Conservation (phyloP, 2,329 filamentous ascomycete genomes). For the Colletotrichum eleusines region DNA sequence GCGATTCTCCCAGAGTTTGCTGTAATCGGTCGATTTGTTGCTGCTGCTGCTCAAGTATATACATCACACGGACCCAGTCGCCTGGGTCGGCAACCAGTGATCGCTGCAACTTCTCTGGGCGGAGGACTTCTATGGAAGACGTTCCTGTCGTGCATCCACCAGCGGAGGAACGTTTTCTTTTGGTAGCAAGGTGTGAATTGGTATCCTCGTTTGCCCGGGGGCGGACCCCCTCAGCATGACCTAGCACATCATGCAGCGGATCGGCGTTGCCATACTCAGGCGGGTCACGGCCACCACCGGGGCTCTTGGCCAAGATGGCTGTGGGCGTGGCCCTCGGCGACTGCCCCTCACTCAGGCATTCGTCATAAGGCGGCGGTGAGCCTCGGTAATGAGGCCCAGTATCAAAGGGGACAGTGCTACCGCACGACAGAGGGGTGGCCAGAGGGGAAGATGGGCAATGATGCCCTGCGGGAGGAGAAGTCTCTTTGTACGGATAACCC, state of each 20-base stretch:
- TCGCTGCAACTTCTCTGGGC: not conserved
- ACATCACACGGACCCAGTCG: not conserved
- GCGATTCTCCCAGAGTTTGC: not conserved
- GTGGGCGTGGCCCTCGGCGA: too few relatives aligned
- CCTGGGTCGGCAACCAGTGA: not conserved
- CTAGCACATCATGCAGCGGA: not conserved
- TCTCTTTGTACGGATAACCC: too few relatives aligned
- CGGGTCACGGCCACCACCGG: too few relatives aligned
- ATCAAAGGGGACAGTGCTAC: not conserved
- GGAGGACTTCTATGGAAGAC: not conserved
- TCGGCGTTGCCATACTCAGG: too few relatives aligned
- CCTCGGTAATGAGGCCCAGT: too few relatives aligned
- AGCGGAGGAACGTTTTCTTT: constrained; percentile 10
- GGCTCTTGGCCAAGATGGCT: not conserved
- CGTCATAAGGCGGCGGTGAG: too few relatives aligned
- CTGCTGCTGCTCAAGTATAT: not conserved
- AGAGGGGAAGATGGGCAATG: too few relatives aligned
- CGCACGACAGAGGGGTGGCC: not conserved
- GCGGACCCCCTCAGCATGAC: not conserved
- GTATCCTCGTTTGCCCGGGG: not conserved
- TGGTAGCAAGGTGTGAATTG: not conserved
- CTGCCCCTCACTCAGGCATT: too few relatives aligned
- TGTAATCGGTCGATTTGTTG: constrained; percentile 6
- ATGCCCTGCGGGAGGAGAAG: too few relatives aligned
- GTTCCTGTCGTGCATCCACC: not conserved